Evolutionary conservation across 2,329 filamentous ascomycete genomes (phyloP).

Genomic region (Ophiostoma montium): DNA sequence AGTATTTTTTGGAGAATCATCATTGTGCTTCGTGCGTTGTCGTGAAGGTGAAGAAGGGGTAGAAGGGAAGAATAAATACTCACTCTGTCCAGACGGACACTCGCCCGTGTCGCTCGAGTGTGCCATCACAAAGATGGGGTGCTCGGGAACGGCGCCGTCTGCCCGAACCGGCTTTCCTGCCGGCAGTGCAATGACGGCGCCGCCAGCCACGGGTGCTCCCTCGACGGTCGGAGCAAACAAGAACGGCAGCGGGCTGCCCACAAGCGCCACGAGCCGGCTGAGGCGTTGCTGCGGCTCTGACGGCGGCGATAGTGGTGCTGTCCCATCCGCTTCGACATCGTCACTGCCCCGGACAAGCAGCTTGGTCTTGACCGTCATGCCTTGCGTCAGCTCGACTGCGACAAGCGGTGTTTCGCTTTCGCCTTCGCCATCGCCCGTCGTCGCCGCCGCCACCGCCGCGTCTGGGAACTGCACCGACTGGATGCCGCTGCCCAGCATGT

Average conservation of each 20-base stretch:
- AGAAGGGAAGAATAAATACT: conserved; percentile 33
- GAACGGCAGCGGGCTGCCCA: conserved; percentile 47
- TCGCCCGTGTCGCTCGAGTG: conserved; percentile 90
- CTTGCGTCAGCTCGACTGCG: conserved; percentile 40
- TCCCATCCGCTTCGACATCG: conserved; percentile 8
- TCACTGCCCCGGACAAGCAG: conserved; percentile 34
- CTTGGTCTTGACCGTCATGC: conserved; percentile 40
- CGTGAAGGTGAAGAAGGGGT: conserved; percentile 2
- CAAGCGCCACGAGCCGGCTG: conserved; percentile 51
- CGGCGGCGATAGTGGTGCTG: neutral
- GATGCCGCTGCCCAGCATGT: conserved; percentile 67
- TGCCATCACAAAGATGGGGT: conserved; percentile 46
- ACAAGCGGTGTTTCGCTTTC: conserved; percentile 16
- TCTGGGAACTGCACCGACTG: conserved; percentile 15
- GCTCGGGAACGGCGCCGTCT: conserved; percentile 20
- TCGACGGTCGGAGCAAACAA: conserved; percentile 63
- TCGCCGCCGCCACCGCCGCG: conserved; percentile 12
- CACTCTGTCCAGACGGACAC: conserved; percentile 79
- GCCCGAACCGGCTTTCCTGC: conserved; percentile 39
- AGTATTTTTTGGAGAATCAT: conserved; percentile 85
- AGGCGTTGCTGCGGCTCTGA: conserved; percentile 21
- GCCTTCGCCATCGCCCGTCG: too few species aligned
- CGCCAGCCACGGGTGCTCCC: conserved; percentile 60
- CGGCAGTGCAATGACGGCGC: conserved; percentile 55
- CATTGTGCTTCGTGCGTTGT: conserved; percentile 33